Percentiles rank a stretch among this genome's conserved stretches.
These are phyloP conservation scores for Cutaneotrichosporon spelunceum DNA, from an alignment of 1,284 basidiomycete genomes.

Conservation along the genomic window DNA sequence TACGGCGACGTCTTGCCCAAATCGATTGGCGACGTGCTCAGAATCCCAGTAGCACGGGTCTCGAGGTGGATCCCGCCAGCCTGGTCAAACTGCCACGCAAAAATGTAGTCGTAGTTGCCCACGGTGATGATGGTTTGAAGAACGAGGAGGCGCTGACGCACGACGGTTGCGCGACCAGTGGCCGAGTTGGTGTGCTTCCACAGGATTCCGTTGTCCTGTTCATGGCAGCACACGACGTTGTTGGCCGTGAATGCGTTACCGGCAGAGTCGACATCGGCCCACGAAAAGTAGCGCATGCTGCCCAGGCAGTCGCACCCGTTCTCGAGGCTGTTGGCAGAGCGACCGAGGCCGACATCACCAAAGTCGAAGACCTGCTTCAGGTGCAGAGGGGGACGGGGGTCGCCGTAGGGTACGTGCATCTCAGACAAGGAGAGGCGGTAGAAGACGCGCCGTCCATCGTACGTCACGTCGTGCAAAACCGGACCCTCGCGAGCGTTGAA, in stretches of 20 bases:
- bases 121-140: conserved; percentile 10
- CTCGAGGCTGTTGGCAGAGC: conserved; percentile 8
- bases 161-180: conserved; percentile 2
- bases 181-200: conserved; percentile 11
- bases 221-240: conserved; percentile 38
- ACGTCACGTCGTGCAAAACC: conserved; percentile 44
- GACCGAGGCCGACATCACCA: conserved; percentile 7
- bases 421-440: conserved; percentile 50
- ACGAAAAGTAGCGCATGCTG: conserved; percentile 8
- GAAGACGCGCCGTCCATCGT: conserved; percentile 46
- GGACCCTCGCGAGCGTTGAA: conserved; percentile 48
- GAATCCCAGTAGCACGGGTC: conserved; percentile 10
- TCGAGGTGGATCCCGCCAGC: conserved; percentile 9
- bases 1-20: conserved; percentile 4
- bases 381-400: conserved; percentile 39
- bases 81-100: conserved; percentile 12
- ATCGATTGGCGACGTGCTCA: conserved; percentile 7
- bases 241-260: not conserved
- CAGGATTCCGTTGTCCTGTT: conserved; percentile 51
- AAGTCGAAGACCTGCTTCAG: conserved; percentile 28
- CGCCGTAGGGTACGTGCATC: conserved; percentile 54
- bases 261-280: conserved; percentile 7
- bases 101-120: conserved; percentile 13
- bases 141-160: conserved; percentile 4
- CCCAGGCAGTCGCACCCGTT: conserved; percentile 13